Percentiles rank a stretch among this genome's conserved stretches.
These are phyloP conservation scores for Ustilago loliicola DNA, from an alignment of 1,284 basidiomycete genomes.

Conservation along the genomic window DNA sequence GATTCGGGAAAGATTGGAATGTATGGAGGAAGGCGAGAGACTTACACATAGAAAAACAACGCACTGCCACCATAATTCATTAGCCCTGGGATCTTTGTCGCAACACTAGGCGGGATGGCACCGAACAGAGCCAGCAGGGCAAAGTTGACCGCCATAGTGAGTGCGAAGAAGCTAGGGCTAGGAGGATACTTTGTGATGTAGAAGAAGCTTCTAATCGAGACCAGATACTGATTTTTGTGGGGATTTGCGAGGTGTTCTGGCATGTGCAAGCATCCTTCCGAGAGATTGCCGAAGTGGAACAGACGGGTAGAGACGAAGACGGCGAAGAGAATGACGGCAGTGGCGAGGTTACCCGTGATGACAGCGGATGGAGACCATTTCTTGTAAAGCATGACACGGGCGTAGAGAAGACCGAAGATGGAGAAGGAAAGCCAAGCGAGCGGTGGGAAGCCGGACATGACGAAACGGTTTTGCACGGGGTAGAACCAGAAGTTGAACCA, in stretches of 20 bases:
- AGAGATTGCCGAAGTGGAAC: slow-evolving; percentile 57
- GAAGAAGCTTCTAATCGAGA: slow-evolving; percentile 47
- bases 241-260: slow-evolving; percentile 24
- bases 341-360: slow-evolving; percentile 19
- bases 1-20: neutral
- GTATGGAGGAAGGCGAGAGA: neutral
- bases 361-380: slow-evolving; percentile 22
- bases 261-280: slow-evolving; percentile 53
- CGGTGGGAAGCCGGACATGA: slow-evolving; percentile 60
- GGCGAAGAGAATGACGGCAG: slow-evolving; percentile 29
- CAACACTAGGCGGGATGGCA: slow-evolving; percentile 20
- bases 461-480: slow-evolving; percentile 22
- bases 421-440: slow-evolving; percentile 61
- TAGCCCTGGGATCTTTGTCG: slow-evolving; percentile 28
- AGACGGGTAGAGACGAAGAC: slow-evolving; percentile 55
- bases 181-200: slow-evolving; percentile 64
- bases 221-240: slow-evolving; percentile 52
- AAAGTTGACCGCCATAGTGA: slow-evolving; percentile 54
- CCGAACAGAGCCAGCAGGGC: slow-evolving; percentile 50
- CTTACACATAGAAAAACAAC: slow-evolving; percentile 61
- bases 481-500: slow-evolving; percentile 58
- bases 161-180: slow-evolving; percentile 50
- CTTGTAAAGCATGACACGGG: slow-evolving; percentile 41
- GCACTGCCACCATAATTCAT: slow-evolving; percentile 51
- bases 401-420: slow-evolving; percentile 59